These are phyloP conservation scores for Myxozyma nipponensis DNA, from an alignment of 805 yeast species.

Conservation along the genomic window DNA sequence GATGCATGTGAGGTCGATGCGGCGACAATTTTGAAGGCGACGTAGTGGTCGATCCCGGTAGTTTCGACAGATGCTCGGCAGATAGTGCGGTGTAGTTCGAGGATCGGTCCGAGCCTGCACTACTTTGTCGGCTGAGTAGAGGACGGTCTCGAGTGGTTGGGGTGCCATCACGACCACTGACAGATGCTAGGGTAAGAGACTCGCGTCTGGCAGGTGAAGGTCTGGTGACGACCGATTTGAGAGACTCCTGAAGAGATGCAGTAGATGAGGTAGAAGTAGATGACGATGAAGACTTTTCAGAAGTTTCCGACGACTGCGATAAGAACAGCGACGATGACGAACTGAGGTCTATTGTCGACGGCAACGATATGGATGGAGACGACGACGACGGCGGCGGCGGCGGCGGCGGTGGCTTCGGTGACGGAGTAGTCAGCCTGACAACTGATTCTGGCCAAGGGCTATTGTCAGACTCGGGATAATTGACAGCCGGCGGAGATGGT, in stretches of 20 bases:
- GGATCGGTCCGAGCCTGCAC: too few relatives aligned
- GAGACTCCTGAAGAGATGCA: slow-evolving; percentile 6
- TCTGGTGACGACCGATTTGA: slow-evolving; percentile 2
- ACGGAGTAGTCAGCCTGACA: not conserved
- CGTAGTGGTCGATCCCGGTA: too few relatives aligned
- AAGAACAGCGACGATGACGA: too few relatives aligned
- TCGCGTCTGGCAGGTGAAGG: slow-evolving; percentile 16
- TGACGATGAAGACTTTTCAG: not conserved
- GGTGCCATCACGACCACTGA: slow-evolving; percentile 7
- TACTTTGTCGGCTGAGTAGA: too few relatives aligned
- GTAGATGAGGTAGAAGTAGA: slow-evolving; percentile 5
- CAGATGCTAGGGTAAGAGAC: slow-evolving; percentile 10
- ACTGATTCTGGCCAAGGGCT: too few relatives aligned
- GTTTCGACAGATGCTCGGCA: too few relatives aligned
- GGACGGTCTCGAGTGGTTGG: too few relatives aligned
- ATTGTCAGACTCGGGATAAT: too few relatives aligned
- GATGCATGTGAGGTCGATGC: not conserved
- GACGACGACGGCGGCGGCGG: not conserved
- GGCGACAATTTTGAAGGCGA: not conserved
- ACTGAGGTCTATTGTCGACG: too few relatives aligned
- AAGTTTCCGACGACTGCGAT: not conserved
- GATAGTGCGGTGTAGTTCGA: too few relatives aligned
- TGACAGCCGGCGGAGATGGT: too few relatives aligned
- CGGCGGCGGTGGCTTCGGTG: not conserved
- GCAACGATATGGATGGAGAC: not conserved